phyloP scores from a whole-genome alignment of 78 protist species.

The Bigelowiella natans region DNA sequence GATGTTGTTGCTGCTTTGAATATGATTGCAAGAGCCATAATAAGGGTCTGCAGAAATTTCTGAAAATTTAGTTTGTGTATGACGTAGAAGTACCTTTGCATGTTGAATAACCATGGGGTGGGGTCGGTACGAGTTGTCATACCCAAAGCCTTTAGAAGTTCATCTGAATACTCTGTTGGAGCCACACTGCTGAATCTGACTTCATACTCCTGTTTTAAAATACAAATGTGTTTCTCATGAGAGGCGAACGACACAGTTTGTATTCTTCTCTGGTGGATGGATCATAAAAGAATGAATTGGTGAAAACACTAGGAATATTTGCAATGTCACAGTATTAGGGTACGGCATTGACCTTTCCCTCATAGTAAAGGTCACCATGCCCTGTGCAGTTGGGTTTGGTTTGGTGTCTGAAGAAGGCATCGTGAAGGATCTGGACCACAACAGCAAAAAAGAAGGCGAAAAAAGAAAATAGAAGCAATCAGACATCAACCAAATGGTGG shows the following conservation, averaged over 20 bases:
- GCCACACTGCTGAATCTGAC: not conserved
- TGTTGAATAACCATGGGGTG: slow-evolving; percentile 95
- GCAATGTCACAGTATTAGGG: no score
- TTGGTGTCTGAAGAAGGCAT: slow-evolving; percentile 88
- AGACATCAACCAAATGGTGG: not conserved
- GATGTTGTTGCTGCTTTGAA: no score
- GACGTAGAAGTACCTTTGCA: slow-evolving; percentile 79
- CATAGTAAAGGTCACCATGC: slow-evolving; percentile 58
- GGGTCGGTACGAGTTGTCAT: slow-evolving; percentile 18
- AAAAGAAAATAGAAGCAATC: not conserved
- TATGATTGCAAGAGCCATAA: no score
- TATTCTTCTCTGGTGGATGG: no score
- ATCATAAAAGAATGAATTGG: no score
- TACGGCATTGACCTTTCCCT: no score
- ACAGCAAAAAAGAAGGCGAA: not conserved
- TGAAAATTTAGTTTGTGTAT: slow-evolving; percentile 23
- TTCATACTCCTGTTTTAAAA: not conserved
- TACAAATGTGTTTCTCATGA: no score
- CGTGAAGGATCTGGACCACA: slow-evolving; percentile 81
- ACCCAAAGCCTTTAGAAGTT: slow-evolving; percentile 24
- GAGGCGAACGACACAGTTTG: no score
- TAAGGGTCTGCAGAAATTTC: not conserved
- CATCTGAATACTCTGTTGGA: slow-evolving; percentile 14
- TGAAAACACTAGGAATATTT: no score
- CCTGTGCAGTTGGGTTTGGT: slow-evolving; percentile 61